phyloP scores from a whole-genome alignment of 2,329 filamentous ascomycete species.

The Fusarium siculi region DNA sequence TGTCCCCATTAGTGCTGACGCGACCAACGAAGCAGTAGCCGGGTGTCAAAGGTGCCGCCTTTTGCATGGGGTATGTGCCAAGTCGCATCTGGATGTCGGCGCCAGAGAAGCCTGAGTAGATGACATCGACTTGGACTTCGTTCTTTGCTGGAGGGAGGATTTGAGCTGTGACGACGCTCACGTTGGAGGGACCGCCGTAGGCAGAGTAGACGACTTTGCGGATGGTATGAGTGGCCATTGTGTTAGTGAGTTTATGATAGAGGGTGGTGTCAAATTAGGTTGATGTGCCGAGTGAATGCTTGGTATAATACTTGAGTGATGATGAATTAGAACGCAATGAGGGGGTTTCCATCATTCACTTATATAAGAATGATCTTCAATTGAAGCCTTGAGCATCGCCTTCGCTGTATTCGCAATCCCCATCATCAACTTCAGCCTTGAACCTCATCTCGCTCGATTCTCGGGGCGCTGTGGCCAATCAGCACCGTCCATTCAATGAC shows the following conservation, averaged over 20 bases:
- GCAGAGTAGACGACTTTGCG: slow-evolving; percentile 58
- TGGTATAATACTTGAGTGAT: background rate
- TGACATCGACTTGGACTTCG: slow-evolving; percentile 59
- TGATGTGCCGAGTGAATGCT: background rate
- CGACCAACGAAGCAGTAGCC: slow-evolving; percentile 61
- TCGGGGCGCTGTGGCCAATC: background rate
- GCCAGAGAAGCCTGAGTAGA: slow-evolving; percentile 60
- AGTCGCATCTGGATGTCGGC: slow-evolving; percentile 61
- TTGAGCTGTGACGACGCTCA: slow-evolving; percentile 48
- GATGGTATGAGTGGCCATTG: slow-evolving; percentile 46
- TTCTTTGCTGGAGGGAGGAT: slow-evolving; percentile 53
- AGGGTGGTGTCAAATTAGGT: background rate
- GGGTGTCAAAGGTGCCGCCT: slow-evolving; percentile 57
- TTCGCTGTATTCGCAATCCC: background rate
- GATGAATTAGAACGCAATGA: background rate
- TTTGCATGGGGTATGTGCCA: slow-evolving; percentile 59
- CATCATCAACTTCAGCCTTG: background rate
- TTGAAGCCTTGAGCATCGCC: background rate
- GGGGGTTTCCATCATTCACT: background rate
- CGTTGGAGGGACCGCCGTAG: slow-evolving; percentile 54
- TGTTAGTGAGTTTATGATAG: background rate
- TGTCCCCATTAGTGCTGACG: slow-evolving; percentile 52
- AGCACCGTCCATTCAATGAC: background rate
- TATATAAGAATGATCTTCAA: background rate
- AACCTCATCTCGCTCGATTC: background rate